These are phyloP conservation scores for Hymenoscyphus infarciens DNA, from an alignment of 2,329 filamentous ascomycete species.

Conservation along the genomic window DNA sequence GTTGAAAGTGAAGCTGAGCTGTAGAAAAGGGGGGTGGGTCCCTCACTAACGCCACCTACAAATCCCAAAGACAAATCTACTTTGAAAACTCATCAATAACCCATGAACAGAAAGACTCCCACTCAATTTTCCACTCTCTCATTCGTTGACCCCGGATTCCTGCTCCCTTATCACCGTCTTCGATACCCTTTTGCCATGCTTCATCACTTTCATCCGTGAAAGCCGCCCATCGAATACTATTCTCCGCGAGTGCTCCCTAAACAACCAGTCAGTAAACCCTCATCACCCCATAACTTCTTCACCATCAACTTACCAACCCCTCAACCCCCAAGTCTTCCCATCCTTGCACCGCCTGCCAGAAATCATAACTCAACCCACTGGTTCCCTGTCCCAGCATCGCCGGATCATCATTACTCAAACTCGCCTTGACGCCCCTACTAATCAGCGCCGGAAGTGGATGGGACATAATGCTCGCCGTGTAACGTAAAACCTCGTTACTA, in stretches of 20 bases:
- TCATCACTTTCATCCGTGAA: constrained; percentile 72
- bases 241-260: constrained; percentile 64
- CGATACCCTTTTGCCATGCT: constrained; percentile 70
- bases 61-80: too few relatives aligned
- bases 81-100: constrained; percentile 66
- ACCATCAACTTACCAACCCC: constrained; percentile 49
- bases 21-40: not conserved
- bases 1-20: too few relatives aligned
- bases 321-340: constrained; percentile 85
- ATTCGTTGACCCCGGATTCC: constrained; percentile 67
- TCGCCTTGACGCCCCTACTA: constrained; percentile 74
- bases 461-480: constrained; percentile 67
- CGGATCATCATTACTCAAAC: constrained; percentile 86
- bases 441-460: constrained; percentile 80
- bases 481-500: constrained; percentile 79
- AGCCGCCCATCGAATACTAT: constrained; percentile 80
- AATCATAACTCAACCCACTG: constrained; percentile 80
- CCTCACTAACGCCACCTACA: not conserved
- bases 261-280: not conserved
- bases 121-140: constrained; percentile 72
- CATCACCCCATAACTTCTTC: not conserved
- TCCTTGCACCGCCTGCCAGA: constrained; percentile 85
- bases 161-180: constrained; percentile 64
- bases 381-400: constrained; percentile 80
- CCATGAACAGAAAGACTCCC: constrained; percentile 87